Evolutionary conservation across 2,329 filamentous ascomycete species (phyloP).

Genomic region (Colletotrichum acutatum): DNA sequence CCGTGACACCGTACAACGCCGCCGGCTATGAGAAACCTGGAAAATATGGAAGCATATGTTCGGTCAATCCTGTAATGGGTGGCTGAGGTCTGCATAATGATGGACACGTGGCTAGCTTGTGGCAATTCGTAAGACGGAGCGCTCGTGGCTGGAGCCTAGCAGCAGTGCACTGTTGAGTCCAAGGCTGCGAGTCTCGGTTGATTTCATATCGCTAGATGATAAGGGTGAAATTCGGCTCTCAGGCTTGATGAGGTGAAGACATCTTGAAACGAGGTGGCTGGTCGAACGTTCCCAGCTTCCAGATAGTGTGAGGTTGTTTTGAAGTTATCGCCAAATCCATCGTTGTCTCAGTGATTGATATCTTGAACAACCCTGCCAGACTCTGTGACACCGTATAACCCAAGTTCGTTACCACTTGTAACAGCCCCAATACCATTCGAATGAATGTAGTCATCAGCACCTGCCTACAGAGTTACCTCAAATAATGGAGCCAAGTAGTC

Average conservation of each 20-base stretch:
- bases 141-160: not conserved
- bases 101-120: constrained; percentile 27
- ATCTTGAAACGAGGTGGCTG: not conserved
- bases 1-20: not conserved
- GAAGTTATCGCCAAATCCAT: not conserved
- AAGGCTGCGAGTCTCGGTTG: not conserved
- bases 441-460: not conserved
- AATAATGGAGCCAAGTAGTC: not conserved
- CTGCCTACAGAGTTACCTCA: not conserved
- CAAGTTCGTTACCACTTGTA: not conserved
- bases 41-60: constrained; percentile 4
- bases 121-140: not conserved
- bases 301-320: not conserved
- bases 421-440: not conserved
- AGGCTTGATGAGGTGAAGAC: not conserved
- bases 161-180: not conserved
- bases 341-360: not conserved
- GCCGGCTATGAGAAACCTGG: not conserved
- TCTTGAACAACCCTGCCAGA: not conserved
- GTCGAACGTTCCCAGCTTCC: not conserved
- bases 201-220: not conserved
- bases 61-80: not conserved
- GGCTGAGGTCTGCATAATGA: not conserved
- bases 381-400: not conserved
- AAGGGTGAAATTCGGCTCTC: not conserved